Evolutionary conservation across 1,284 basidiomycete genomes (phyloP).

Genomic region (Mycena citricolor): DNA sequence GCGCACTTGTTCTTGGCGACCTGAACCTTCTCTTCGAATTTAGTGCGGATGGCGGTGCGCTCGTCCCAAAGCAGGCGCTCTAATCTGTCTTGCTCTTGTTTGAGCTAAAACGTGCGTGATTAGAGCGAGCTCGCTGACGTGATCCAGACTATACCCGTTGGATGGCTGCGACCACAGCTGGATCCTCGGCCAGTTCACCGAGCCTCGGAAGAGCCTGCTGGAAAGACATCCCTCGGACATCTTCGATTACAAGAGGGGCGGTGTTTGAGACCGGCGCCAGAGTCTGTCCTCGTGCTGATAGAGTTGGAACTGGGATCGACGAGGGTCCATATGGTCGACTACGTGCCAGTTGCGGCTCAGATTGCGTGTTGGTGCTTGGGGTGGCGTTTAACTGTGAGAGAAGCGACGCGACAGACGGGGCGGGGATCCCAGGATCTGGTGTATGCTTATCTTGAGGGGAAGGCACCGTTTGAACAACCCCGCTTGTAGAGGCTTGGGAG

Average conservation of each 20-base stretch:
- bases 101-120: slow-evolving; percentile 38
- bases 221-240: slow-evolving; percentile 53
- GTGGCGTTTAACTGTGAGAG: slow-evolving; percentile 59
- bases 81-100: slow-evolving; percentile 62
- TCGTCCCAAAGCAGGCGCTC: slow-evolving; percentile 68
- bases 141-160: slow-evolving; percentile 42
- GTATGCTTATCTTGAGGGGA: slow-evolving; percentile 4
- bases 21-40: slow-evolving; percentile 69
- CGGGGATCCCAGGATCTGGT: slow-evolving; percentile 7
- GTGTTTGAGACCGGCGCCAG: slow-evolving; percentile 6
- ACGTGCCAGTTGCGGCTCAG: slow-evolving; percentile 7
- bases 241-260: slow-evolving; percentile 26
- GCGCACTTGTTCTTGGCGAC: slow-evolving; percentile 63
- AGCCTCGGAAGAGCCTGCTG: slow-evolving; percentile 63
- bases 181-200: slow-evolving; percentile 52
- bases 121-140: neutral
- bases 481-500: slow-evolving; percentile 15
- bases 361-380: slow-evolving; percentile 15
- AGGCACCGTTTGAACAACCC: neutral
- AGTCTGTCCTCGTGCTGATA: slow-evolving; percentile 12
- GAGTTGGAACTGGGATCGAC: neutral
- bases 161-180: slow-evolving; percentile 46
- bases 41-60: slow-evolving; percentile 54
- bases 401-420: slow-evolving; percentile 55
- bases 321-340: neutral